Base-by-base conservation (phyloP, 345 rosid genomes). In the Gynandropsis gynandra region DNA sequence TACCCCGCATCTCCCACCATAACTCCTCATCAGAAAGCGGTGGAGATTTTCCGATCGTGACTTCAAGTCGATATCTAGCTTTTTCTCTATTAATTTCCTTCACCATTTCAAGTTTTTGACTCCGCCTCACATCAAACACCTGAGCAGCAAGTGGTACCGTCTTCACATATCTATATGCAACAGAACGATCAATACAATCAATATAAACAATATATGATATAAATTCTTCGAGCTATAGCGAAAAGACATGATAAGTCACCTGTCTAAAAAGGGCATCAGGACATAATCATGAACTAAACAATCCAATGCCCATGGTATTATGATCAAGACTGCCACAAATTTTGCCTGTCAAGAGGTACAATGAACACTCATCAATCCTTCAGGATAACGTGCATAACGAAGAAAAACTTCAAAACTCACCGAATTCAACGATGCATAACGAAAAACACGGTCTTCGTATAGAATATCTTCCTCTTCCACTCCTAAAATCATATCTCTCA, bases 81-180 rank as follows among this genome's bases (percentile, higher is more conserved):
- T 64, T 79, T 50, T 87, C 95, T 52, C 70, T 52, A 10, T 80
- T 84, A 34, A 90, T 52, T 63, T 80, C 85, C 73, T 79, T 84
- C 8, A 80, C 82, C 81, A 90, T 90, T 66, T 87, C 83, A 56
- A 82, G 84, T 72, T 90, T 90, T 70, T 90, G 96, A 50, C 34
- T 52, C 58, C 77, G 76, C 69, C 85, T 84, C 58, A 90, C 96
- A 62, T 90, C 96, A 48, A 90, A 78, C 56, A 79, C 11, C 74
- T 76, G 73, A 4, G 95, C 96, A 47, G 95, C 96, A 76, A 90
- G 92, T 42, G 98, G 96, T 52, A 90, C 96, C 43, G 78, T 82
- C 78, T 82, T 82, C 64, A 87, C 95, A 67, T 90, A 87, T 76
- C 95, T 87, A 61, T 64, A 54, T 54, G 58, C 12, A 39, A 47